Evolutionary conservation across 345 rosid genomes (phyloP), one percentile per base, ranked within the genome.

Genomic region (Limnanthes douglasii): DNA sequence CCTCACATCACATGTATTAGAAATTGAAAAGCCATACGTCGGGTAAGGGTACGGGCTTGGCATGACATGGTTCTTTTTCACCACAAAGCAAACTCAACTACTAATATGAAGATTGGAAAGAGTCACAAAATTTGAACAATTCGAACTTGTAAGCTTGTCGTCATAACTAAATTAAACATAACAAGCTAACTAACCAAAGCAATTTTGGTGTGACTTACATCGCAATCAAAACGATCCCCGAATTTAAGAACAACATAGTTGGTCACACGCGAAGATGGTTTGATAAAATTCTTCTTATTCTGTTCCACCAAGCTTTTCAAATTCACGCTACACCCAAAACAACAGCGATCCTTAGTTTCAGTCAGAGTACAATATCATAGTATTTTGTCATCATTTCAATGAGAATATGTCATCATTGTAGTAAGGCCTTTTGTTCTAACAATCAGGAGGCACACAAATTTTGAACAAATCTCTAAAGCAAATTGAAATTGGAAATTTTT

Each of bases 191-290:
- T 5, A 31, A 4, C 3, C 13, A 24, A 15, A 3, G 19, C 21
- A 22, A 19, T n/a, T 21, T 19, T 13, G n/a, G n/a, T n/a, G n/a
- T 2, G 28, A 66, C 83, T 70, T 62, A 70, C 79, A 43, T 24
- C 22, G 18, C 43, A 5, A 31, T 34, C 37, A 8, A 62, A 48
- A 42, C 60, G 62, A 61, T 59, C 48, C 12, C 90, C 84, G 30
- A 74, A 78, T 57, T 46, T 65, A 18, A 78, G 61, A 19, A 78
- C 75, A 19, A 68, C 66, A 20, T 78, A 74, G 33, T 78, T 78
- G 26, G 84, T 78, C 74, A 78, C 68, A n/a, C 84, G 70, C 1
- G 84, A 78, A 0, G 90, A 40, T 1, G 84, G 77, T 1, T 68
- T 83, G 35, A 78, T 70, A 22, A 65, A 70, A 54, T 70, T 78